Conservation (phyloP, 2,329 filamentous ascomycete genomes). For the Bipolaris bicolor region DNA sequence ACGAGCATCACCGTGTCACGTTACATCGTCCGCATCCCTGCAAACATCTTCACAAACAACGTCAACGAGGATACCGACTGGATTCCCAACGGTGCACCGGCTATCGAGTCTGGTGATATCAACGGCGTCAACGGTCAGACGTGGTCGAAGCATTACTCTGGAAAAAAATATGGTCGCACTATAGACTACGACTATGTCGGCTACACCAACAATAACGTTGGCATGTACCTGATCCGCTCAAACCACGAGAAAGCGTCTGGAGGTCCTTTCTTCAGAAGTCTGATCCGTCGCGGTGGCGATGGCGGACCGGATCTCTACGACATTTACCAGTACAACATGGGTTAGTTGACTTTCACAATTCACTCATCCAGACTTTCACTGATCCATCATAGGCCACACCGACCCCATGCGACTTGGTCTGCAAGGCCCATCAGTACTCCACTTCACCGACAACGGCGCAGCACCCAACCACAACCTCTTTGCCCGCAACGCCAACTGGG, state of each 20-base stretch:
- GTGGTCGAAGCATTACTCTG: slow-evolving; percentile 52
- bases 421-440: slow-evolving; percentile 51
- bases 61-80: slow-evolving; percentile 46
- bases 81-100: slow-evolving; percentile 22
- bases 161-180: slow-evolving; percentile 49
- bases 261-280: slow-evolving; percentile 50
- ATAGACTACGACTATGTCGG: slow-evolving; percentile 51
- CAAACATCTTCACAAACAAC: slow-evolving; percentile 36
- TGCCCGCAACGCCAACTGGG: slow-evolving; percentile 31
- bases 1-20: slow-evolving; percentile 49
- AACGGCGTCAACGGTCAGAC: slow-evolving; percentile 36
- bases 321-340: slow-evolving; percentile 55
- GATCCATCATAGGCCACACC: slow-evolving; percentile 37
- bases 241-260: slow-evolving; percentile 53
- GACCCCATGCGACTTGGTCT: slow-evolving; percentile 52
- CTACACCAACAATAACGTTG: slow-evolving; percentile 45
- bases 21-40: slow-evolving; percentile 44
- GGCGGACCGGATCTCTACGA: slow-evolving; percentile 52
- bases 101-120: slow-evolving; percentile 31
- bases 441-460: slow-evolving; percentile 49
- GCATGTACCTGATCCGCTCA: slow-evolving; percentile 49
- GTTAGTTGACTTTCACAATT: slow-evolving; percentile 15
- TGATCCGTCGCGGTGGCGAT: slow-evolving; percentile 46
- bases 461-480: slow-evolving; percentile 44
- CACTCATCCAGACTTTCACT: background rate